Evolutionary conservation across 768 basidiomycete genomes (phyloP), one percentile per base, ranked within the genome.

Genomic region (Lactarius akahatsu): DNA sequence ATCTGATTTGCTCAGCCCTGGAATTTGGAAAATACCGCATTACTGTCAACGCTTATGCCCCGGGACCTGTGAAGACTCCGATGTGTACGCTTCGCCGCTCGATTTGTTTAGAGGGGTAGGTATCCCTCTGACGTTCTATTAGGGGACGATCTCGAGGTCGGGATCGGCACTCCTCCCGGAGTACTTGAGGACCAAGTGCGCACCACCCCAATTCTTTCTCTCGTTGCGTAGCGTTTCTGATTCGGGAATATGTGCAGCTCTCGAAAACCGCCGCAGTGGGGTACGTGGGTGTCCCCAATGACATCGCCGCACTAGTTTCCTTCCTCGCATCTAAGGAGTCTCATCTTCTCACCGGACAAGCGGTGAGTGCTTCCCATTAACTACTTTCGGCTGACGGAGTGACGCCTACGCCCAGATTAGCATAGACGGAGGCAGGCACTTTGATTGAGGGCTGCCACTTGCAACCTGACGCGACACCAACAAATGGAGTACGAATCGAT

Each of bases 291-390:
- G 67, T 62, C 9, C 65, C 75, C 0, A 54, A 66, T 8, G 72
- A 78, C 47, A 66, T 78, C 36, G 75, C 77, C 1, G 61, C 60
- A 10, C 36, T 78, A 5, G 77, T 78, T 1, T 74, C 76, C 9
- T 78, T 76, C 70, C 70, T 78, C 34, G 77, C 75, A 7, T 73
- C 74, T 11, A 70, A 72, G 50, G 71, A 75, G n/a, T 72, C 77
- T 3, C 45, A 61, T 13, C 76, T 73, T 52, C 73, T 77, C 10
- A 77, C 77, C 0, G 77, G 77, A 9, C 69, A 69, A 11, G 40
- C 69, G 15, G 69, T 70, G 60, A 56, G 69, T 36, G 47, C 28
- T 16, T 28, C 23, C 28, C 26, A 62, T 59, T n/a, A 9, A 23
- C 23, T 16, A 15, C 28, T 26, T 20, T 63, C 54, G 57, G 15